These are phyloP conservation scores for Ophiostoma sp. DNA, from an alignment of 2,329 filamentous ascomycete species.

Conservation along the genomic window DNA sequence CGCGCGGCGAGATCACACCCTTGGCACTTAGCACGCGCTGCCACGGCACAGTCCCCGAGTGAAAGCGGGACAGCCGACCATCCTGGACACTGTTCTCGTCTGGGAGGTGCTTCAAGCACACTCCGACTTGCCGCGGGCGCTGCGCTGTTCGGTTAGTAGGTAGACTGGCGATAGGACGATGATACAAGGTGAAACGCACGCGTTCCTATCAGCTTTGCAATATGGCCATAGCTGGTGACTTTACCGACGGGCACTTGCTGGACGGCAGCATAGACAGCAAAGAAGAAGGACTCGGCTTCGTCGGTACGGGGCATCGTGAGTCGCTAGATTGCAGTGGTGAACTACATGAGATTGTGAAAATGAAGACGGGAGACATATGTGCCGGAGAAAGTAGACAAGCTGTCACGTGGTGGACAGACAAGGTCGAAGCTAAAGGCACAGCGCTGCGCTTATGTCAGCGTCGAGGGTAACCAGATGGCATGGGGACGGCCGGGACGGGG, in stretches of 20 bases:
- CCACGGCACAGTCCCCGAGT: conserved; percentile 81
- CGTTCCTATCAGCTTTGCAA: conserved; percentile 64
- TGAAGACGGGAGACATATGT: background rate
- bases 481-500: no score
- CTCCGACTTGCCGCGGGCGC: conserved; percentile 75
- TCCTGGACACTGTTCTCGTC: conserved; percentile 34
- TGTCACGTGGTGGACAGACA: no score
- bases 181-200: conserved; percentile 42
- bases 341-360: background rate
- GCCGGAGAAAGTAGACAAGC: no score
- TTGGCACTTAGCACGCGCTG: conserved; percentile 87
- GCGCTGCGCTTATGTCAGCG: no score
- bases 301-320: conserved; percentile 61
- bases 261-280: conserved; percentile 73
- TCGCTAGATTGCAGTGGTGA: background rate
- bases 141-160: conserved; percentile 46
- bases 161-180: conserved; percentile 31
- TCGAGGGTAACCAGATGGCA: no score
- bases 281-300: conserved; percentile 68
- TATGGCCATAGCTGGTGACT: conserved; percentile 84
- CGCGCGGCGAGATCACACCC: conserved; percentile 74
- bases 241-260: conserved; percentile 77
- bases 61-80: conserved; percentile 51
- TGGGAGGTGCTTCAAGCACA: conserved; percentile 79
- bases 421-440: no score